Evolutionary conservation across 116 monocot genomes (phyloP).

Genomic region (Papilionanthe hybrid): DNA sequence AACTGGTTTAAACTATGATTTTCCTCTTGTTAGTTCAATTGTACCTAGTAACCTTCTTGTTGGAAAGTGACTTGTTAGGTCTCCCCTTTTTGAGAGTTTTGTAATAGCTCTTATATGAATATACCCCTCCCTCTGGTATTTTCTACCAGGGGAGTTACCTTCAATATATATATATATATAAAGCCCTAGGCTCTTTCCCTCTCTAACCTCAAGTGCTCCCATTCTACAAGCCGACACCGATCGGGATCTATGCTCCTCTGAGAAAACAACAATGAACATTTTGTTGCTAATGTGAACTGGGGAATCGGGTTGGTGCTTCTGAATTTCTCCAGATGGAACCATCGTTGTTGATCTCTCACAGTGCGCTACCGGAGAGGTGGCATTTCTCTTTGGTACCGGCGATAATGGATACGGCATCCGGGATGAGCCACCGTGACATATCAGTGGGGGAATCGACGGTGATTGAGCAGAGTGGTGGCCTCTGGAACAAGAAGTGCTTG

Average conservation of each 20-base stretch:
- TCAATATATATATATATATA: too few species aligned
- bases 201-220: neutral
- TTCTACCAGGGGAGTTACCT: too few species aligned
- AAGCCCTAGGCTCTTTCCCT: too few species aligned
- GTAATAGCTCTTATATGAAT: too few species aligned
- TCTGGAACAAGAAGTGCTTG: slow-evolving; percentile 12
- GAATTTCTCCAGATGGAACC: neutral
- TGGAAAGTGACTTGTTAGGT: too few species aligned
- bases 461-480: slow-evolving; percentile 45
- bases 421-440: neutral
- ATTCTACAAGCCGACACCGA: neutral
- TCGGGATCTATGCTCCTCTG: neutral
- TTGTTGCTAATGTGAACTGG: neutral
- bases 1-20: too few species aligned
- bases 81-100: too few species aligned
- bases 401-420: neutral
- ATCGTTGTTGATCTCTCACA: neutral
- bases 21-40: too few species aligned
- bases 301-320: neutral
- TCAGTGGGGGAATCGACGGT: slow-evolving; percentile 18
- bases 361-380: slow-evolving; percentile 22
- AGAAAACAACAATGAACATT: neutral
- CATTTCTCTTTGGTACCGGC: slow-evolving; percentile 22
- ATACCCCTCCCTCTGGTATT: too few species aligned
- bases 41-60: too few species aligned